These are phyloP conservation scores for Oryza glaberrima DNA, from an alignment of 176 grass and related monocot genomes.

Conservation along the genomic window DNA sequence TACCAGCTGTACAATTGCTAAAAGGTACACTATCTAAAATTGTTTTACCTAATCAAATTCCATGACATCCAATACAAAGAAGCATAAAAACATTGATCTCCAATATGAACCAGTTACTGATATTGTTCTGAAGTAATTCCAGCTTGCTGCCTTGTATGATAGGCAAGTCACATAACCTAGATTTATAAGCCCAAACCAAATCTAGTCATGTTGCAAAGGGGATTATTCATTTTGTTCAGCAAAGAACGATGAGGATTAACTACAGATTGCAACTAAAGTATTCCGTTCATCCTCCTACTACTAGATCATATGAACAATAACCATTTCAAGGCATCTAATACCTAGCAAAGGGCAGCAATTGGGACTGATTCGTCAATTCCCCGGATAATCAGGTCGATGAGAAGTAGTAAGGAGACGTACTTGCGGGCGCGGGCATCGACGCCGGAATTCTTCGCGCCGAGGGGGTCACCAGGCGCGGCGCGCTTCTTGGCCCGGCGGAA, in stretches of 20 bases:
- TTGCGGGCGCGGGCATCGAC: slow-evolving; percentile 70
- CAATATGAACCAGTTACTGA: not conserved
- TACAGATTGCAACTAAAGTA: not conserved
- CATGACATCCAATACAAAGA: not conserved
- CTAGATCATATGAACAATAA: not conserved
- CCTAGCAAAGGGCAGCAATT: not conserved
- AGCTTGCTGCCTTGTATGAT: not conserved
- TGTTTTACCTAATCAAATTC: not conserved
- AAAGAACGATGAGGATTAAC: not conserved
- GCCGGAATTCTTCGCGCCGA: slow-evolving; percentile 80
- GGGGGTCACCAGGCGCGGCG: slow-evolving; percentile 46
- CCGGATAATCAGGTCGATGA: not conserved
- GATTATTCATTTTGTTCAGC: not conserved
- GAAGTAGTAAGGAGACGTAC: slow-evolving; percentile 35
- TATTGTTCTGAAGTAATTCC: not conserved
- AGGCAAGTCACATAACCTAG: not conserved
- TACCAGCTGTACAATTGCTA: not conserved
- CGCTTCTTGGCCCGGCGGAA: slow-evolving; percentile 74
- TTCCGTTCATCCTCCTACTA: not conserved
- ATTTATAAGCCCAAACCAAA: not conserved
- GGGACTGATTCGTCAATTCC: not conserved
- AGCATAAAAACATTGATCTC: not conserved
- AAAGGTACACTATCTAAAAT: slow-evolving; percentile 8
- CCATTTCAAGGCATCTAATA: slow-evolving; percentile 1
- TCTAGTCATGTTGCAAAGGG: not conserved